These are phyloP conservation scores for Penicillium subrubescens DNA, from an alignment of 495 filamentous ascomycete species.

Conservation along the genomic window DNA sequence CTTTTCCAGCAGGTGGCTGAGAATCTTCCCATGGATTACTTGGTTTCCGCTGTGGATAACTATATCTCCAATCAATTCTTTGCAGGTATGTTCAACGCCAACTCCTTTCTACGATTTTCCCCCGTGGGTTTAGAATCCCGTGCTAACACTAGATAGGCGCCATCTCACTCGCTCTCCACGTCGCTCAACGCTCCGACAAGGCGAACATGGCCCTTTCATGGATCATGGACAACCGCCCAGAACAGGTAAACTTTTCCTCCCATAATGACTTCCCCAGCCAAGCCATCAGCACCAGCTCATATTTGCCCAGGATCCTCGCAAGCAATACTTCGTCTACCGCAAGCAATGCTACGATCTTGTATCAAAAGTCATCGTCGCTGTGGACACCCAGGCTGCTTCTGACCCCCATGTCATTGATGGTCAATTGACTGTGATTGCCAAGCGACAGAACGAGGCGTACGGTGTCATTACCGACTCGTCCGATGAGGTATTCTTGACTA, in stretches of 20 bases:
- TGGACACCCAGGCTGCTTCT: conserved; percentile 67
- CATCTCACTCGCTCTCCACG: conserved; percentile 82
- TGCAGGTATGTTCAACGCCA: conserved; percentile 49
- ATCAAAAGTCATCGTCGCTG: conserved; percentile 70
- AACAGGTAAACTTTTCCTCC: conserved; percentile 41
- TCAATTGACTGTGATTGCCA: conserved; percentile 69
- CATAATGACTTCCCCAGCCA: neutral
- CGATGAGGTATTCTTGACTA: conserved; percentile 91
- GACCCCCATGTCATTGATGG: conserved; percentile 78
- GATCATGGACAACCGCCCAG: conserved; percentile 63
- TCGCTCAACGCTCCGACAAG: conserved; percentile 79
- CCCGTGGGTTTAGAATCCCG: neutral
- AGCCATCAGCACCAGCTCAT: conserved; percentile 12
- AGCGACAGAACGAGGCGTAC: conserved; percentile 83
- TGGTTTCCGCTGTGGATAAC: conserved; percentile 73
- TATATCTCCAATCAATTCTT: conserved; percentile 84
- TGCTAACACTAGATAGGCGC: conserved; percentile 58
- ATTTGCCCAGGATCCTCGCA: conserved; percentile 62
- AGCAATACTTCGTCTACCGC: conserved; percentile 65
- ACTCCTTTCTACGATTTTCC: no score
- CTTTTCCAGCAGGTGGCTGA: conserved; percentile 86
- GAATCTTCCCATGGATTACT: conserved; percentile 76
- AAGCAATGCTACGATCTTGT: conserved; percentile 82
- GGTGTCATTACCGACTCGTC: conserved; percentile 78
- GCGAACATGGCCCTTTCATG: conserved; percentile 80